Base-by-base conservation (phyloP, 2,329 filamentous ascomycete genomes). In the Aspergillus brunneoviolaceus region DNA sequence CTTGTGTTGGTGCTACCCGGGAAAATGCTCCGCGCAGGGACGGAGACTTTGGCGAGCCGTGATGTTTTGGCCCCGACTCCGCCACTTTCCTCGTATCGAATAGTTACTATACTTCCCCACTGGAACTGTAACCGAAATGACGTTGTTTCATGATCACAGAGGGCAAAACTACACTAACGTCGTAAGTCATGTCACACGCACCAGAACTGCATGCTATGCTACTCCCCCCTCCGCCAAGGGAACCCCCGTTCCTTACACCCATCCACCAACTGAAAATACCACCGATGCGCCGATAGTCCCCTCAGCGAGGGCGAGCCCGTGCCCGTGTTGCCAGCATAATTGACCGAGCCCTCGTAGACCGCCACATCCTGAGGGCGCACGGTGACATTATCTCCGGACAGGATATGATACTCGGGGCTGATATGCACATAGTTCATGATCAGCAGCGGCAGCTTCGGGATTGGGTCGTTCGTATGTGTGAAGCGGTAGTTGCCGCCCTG, bases 401-500 rank as follows among this genome's bases (percentile, higher is more conserved):
- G 67, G 35, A 89, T 77, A 81, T 85, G 91, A 76, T 87, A 90
- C 79, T 92, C 89, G 1, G 89, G 87, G 16, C 80, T 84, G n/a
- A 85, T 83, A 73, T 91, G 89, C 45, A 82, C 77, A 77, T 86
- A 92, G 39, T 84, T 83, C 55, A 88, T 72, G 50, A 83, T 57
- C 60, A 85, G 74, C 12, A 87, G 84, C 1, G 89, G 89, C 47
- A 92, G 79, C 49, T 86, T 83, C 0, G 89, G 87, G 2, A 92
- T 84, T 0, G 87, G 86, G 71, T 92, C 90, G 66, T 83, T 77
- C 49, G 74, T 75, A 74, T 92, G 88, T 1, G 89, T 91, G 55
- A 90, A 79, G 63, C 89, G 86, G 76, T 81, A 88, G 57, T 80
- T 76, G 3, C 84, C 84, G 1, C 76, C 60, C 65, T 88, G 85